Percentiles rank a stretch among this genome's conserved stretches.
Evolutionary conservation across 768 basidiomycete genomes (phyloP).

Genomic region (Ramaria rubella): DNA sequence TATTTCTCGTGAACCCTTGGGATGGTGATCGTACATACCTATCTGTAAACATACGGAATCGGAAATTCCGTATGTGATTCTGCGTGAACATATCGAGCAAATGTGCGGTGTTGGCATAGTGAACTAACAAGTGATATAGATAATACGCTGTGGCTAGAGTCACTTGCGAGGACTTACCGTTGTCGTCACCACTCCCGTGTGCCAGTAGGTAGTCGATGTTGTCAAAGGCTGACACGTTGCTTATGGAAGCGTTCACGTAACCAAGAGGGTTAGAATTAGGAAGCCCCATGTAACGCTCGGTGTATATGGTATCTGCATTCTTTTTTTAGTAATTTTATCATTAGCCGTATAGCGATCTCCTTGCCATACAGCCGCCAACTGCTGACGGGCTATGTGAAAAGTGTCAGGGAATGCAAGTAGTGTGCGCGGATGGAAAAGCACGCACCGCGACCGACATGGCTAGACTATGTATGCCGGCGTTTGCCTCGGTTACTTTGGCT

Average conservation of each 20-base stretch:
- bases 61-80: constrained; percentile 61
- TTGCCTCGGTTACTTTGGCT: constrained; percentile 84
- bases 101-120: constrained; percentile 86
- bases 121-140: constrained; percentile 41
- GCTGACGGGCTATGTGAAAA: constrained; percentile 61
- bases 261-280: constrained; percentile 74
- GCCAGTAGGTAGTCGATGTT: constrained; percentile 76
- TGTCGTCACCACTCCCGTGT: constrained; percentile 94
- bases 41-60: constrained; percentile 97
- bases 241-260: constrained; percentile 86
- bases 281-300: constrained; percentile 93
- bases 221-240: constrained; percentile 81
- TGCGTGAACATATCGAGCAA: constrained; percentile 89
- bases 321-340: background rate
- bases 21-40: constrained; percentile 47
- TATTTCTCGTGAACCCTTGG: constrained; percentile 2
- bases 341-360: constrained; percentile 13
- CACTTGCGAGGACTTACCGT: constrained; percentile 31
- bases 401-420: background rate
- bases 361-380: constrained; percentile 79
- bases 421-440: constrained; percentile 9
- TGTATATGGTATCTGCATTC: constrained; percentile 82
- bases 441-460: constrained; percentile 87
- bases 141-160: background rate
- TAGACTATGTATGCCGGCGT: constrained; percentile 83